phyloP scores from a whole-genome alignment of 179 eudicot species.

The Amaranthus tricolor region DNA sequence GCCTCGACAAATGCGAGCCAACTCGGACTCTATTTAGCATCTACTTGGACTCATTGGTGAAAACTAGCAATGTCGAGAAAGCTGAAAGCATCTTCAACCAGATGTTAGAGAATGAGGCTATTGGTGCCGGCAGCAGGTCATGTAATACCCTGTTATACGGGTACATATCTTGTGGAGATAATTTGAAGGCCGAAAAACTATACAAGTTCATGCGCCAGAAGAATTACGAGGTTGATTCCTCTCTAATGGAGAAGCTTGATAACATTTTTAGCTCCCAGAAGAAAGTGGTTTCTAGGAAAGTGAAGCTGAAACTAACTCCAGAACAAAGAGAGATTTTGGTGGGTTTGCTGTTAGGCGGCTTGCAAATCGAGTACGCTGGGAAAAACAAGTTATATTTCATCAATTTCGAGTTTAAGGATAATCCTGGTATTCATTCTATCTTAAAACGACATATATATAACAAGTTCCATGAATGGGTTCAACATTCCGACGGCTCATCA shows the following conservation, averaged over 20 bases:
- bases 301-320: constrained; percentile 56
- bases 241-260: constrained; percentile 65
- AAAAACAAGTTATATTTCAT: constrained; percentile 42
- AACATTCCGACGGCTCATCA: constrained; percentile 30
- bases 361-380: constrained; percentile 50
- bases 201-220: constrained; percentile 67
- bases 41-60: constrained; percentile 77
- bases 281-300: constrained; percentile 43
- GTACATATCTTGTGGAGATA: constrained; percentile 47
- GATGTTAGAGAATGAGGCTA: constrained; percentile 58
- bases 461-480: constrained; percentile 82
- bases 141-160: constrained; percentile 70
- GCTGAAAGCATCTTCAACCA: constrained; percentile 74
- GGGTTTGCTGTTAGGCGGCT: constrained; percentile 82
- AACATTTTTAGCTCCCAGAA: constrained; percentile 33
- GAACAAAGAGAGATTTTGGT: constrained; percentile 82
- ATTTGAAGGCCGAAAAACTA: constrained; percentile 57
- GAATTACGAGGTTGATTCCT: constrained; percentile 57
- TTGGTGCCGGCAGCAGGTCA: constrained; percentile 61
- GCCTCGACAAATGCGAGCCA: constrained; percentile 61
- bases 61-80: constrained; percentile 45
- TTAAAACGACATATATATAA: constrained; percentile 62
- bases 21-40: constrained; percentile 56
- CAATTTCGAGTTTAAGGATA: constrained; percentile 60
- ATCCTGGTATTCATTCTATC: constrained; percentile 41